Base-by-base conservation (phyloP, 331 rosid genomes). In the Prunus yedoensis region DNA sequence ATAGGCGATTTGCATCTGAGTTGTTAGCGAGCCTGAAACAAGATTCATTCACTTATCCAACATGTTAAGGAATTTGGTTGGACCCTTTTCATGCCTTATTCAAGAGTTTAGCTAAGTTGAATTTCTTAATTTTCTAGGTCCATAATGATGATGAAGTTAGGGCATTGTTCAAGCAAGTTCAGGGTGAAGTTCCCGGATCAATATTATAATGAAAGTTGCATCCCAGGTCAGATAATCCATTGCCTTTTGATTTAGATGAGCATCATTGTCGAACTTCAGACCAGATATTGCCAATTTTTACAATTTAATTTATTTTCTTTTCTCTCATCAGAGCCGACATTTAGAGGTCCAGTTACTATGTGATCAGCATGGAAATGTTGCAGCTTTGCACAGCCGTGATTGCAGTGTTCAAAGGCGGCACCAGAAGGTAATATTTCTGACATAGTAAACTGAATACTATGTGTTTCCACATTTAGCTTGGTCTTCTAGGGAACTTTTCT, bases 181-280 rank as follows among this genome's bases (percentile, higher is more conserved):
- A 95, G 86, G 99, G 99, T 83, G 99, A 95, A 87, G 99, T 95
- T 81, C 99, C 99, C 0, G 99, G 99, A 68, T 95, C 99, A 67
- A 89, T 95, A 87, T 95, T 95, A 95, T 95, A 85, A 95, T 95
- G 99, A 95, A 95, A 85, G 85, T 95, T 47, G 98, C 99, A 65
- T 82, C 99, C 75, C 99, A 95, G 99, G 99, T 95, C 82, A 84
- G 97, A 84, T 78, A 59, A 63, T 60, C 76, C 76, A 21, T 81
- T 69, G 38, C 75, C 15, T 83, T 83, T 74, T 77, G 73, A 84
- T 77, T 56, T 52, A 50, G 77, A 56, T 66, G 69, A 67, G 57
- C 63, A 41, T 79, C 43, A 30, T 61, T 80, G 47, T 65, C 66
- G 59, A 47, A 75, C 30, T 83, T 69, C 18, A 75, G 76, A 30